Base-by-base conservation (phyloP, 768 basidiomycete species). In the Hypsizygus marmoreus region DNA sequence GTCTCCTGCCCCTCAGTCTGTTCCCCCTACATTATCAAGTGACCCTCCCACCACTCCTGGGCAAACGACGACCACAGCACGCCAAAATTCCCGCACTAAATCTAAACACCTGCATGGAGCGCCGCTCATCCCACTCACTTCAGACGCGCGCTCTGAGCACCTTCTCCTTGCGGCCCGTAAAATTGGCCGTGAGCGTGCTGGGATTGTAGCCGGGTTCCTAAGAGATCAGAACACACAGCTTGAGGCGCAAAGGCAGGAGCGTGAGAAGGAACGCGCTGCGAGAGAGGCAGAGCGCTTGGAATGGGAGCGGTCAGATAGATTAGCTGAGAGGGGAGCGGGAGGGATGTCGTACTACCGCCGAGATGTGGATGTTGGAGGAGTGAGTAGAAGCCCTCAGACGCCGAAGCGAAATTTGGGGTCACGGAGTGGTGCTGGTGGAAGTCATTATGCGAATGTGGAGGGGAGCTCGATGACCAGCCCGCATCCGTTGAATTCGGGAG, bases 111-210 rank as follows among this genome's bases (percentile, higher is more conserved):
- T 47, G 17, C 39, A 52, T 45, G 37, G 45, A 22, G 56, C 59
- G 24, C 64, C 56, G 1, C 60, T 60, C 4, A 56, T 56, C 26
- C 60, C 76, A 30, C 47, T 77, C 33, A 61, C 74, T 50, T 67
- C 83, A 2, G 88, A 91, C 50, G 88, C 88, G 4, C 77, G 84
- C 35, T 72, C 76, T 0, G 88, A 90, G 54, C 86, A 86, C 54
- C 66, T 89, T 9, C 70, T 91, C 1, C 67, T 86, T 10, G 88
- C 88, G 3, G 82, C 86, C 7, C 77, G 85, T n/a, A 81, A 70
- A 42, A 72, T 88, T 3, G 87, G 87, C 4, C 75, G 79, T 24
- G 73, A 80, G 43, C 77, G 86, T 6, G 77, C 81, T 0, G 74
- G 73, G 4, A 59, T 79, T n/a, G 59, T 82, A 16, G 74, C 80